Base-by-base conservation (phyloP, 2,329 filamentous ascomycete species). In the Ophiobolus disseminans region DNA sequence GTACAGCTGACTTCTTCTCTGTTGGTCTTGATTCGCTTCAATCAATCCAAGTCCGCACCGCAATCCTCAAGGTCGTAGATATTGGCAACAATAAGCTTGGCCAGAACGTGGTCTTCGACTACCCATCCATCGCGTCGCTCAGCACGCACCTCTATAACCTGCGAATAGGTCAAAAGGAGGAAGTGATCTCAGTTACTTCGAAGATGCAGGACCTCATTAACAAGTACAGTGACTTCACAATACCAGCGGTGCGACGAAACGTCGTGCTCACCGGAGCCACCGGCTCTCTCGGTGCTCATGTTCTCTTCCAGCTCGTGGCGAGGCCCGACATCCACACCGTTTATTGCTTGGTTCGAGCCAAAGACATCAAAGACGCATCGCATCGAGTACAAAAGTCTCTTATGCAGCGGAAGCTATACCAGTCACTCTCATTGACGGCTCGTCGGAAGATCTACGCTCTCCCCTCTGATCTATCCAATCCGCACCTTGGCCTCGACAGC, bases 271-370 rank as follows among this genome's bases (percentile, higher is more conserved):
- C 86, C 1, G 86, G 86, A 1, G 80, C 82, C 0, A 89, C 86
- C 0, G 86, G 86, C 0, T 86, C 85, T 2, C 76, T 89, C 0
- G 86, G 86, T 1, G 77, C 82, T 0, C 84, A 87, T 57, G 75
- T 86, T 1, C 74, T 84, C 2, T 60, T 66, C 4, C 68, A 74
- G 20, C 50, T 76, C 7, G 57, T 65, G 5, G 42, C 39, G 19
- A 64, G 62, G 3, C 32, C 62, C 14, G 56, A 70, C 25, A 63
- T 75, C 13, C 42, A 61, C 3, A 73, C 66, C 4, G 70, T 85
- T 1, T 82, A 82, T 69, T 82, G 80, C 45, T 74, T 84, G 3
- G 78, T 83, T 2, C 76, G 82, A 17, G 80, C 79, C 3, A 59
- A 67, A 0, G 65, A 66, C 10, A 50, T 63, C 2, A 58, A 71